Percentiles rank a stretch among this genome's conserved stretches.
phyloP scores from a whole-genome alignment of 164 flowering plant genomes.

The Paratinospora sagittata region DNA sequence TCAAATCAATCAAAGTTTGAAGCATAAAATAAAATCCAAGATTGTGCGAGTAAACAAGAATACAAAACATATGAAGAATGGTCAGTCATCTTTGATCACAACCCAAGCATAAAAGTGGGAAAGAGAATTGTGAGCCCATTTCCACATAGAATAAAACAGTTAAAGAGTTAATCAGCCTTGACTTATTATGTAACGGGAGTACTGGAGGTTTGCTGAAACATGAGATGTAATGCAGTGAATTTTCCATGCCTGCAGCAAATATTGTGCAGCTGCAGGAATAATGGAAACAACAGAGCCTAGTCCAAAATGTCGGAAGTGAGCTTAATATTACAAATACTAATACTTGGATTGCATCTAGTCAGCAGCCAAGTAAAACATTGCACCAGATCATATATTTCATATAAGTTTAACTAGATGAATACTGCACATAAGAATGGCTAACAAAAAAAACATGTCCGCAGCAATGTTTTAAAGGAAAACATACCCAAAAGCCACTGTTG shows the following conservation, averaged over 20 bases:
- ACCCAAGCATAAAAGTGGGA: not conserved
- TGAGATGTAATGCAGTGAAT: no score
- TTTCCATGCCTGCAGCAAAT: no score
- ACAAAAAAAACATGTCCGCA: not conserved
- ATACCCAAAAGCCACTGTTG: slow-evolving; percentile 98
- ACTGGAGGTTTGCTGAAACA: not conserved
- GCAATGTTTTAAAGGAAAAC: slow-evolving; percentile 5
- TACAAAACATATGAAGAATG: not conserved
- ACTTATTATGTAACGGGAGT: not conserved
- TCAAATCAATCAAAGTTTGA: slow-evolving; percentile 12
- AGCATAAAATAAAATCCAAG: not conserved
- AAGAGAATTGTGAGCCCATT: not conserved
- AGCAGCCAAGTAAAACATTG: no score
- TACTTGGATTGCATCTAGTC: no score
- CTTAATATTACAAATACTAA: no score
- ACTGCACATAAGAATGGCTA: not conserved
- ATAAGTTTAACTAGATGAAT: not conserved
- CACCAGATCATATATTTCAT: not conserved
- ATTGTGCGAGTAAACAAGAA: not conserved
- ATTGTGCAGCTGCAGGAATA: no score
- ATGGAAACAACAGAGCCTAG: no score
- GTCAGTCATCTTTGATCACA: not conserved
- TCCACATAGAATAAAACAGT: not conserved
- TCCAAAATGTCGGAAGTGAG: no score
- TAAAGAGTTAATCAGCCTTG: not conserved